A percentile compares a stretch with the other conserved stretches of the same genome.
phyloP scores from a whole-genome alignment of 2,329 filamentous ascomycete genomes.

The Acrocalymma vagum region DNA sequence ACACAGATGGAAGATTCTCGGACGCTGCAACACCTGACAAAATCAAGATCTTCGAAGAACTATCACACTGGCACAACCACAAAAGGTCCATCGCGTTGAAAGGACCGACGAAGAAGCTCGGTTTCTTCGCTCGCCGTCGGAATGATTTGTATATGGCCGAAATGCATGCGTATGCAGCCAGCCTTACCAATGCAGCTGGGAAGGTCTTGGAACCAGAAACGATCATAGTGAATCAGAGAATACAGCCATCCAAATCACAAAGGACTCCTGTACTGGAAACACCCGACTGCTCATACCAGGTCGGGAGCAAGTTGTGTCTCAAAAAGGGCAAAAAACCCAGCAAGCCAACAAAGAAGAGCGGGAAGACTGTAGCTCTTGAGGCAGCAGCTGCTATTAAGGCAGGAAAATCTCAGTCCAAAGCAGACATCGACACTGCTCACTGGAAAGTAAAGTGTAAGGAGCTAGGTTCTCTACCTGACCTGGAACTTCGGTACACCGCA shows the following conservation, averaged over 20 bases:
- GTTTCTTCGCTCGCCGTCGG: slow-evolving; percentile 15
- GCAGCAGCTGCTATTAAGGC: slow-evolving; percentile 9
- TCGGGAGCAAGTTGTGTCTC: no score
- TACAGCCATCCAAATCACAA: slow-evolving; percentile 3
- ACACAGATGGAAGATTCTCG: slow-evolving; percentile 39
- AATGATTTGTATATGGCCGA: slow-evolving; percentile 26
- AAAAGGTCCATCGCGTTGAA: slow-evolving; percentile 63
- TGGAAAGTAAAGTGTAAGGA: slow-evolving; percentile 11
- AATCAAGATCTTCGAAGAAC: slow-evolving; percentile 56
- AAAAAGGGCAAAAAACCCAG: slow-evolving; percentile 9
- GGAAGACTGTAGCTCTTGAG: slow-evolving; percentile 9
- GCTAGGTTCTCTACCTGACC: slow-evolving; percentile 4
- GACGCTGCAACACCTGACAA: slow-evolving; percentile 41
- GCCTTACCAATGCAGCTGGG: slow-evolving; percentile 23
- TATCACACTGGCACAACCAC: slow-evolving; percentile 70
- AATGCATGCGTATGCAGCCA: slow-evolving; percentile 23
- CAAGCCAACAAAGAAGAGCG: slow-evolving; percentile 9
- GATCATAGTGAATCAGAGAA: slow-evolving; percentile 9
- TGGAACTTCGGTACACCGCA: slow-evolving; percentile 7
- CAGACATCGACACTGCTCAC: slow-evolving; percentile 7
- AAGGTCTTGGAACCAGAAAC: slow-evolving; percentile 23
- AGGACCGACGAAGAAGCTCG: slow-evolving; percentile 2
- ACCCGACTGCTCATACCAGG: slow-evolving; percentile 1
- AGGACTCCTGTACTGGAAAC: slow-evolving; percentile 3
- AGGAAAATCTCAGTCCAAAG: slow-evolving; percentile 10